These are phyloP conservation scores for Euphrasia confusa DNA, from an alignment of 257 asterid genomes.

Conservation along the genomic window DNA sequence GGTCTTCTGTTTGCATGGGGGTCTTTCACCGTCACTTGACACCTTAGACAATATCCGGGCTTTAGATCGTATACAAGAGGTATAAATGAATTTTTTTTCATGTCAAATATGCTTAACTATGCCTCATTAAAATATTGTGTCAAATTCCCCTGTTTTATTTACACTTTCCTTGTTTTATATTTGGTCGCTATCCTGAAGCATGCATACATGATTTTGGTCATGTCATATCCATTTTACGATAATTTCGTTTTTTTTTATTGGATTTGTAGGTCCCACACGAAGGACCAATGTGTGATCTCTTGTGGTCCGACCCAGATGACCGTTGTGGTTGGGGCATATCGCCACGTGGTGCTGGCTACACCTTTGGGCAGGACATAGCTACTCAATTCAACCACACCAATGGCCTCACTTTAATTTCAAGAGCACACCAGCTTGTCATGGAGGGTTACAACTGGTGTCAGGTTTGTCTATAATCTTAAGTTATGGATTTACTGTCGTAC, in stretches of 20 bases:
- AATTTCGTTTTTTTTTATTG: constrained; percentile 18
- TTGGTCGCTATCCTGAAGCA: neutral
- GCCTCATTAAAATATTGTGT: neutral
- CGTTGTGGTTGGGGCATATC: constrained; percentile 99
- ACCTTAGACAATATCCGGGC: constrained; percentile 92
- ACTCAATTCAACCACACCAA: constrained; percentile 94
- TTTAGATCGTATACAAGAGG: constrained; percentile 98
- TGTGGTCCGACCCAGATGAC: constrained; percentile 98
- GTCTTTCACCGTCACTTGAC: constrained; percentile 97
- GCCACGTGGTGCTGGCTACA: constrained; percentile 97
- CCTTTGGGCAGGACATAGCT: constrained; percentile 98
- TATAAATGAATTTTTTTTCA: constrained; percentile 21
- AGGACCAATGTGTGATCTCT: constrained; percentile 98
- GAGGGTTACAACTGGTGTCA: constrained; percentile 99
- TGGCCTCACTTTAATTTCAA: constrained; percentile 87
- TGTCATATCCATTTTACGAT: no score
- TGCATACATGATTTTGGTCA: neutral
- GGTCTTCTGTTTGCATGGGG: constrained; percentile 98
- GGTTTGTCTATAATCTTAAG: constrained; percentile 41
- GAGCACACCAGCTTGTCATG: constrained; percentile 99
- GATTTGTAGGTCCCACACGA: constrained; percentile 88
- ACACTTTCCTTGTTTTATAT: constrained; percentile 3
- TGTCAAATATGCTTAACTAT: neutral
- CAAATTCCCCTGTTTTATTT: neutral
- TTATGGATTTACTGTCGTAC: no score